Percentiles rank a stretch among this genome's conserved stretches.
phyloP scores from a whole-genome alignment of 768 basidiomycete genomes.

The Saitozyma podzolica region DNA sequence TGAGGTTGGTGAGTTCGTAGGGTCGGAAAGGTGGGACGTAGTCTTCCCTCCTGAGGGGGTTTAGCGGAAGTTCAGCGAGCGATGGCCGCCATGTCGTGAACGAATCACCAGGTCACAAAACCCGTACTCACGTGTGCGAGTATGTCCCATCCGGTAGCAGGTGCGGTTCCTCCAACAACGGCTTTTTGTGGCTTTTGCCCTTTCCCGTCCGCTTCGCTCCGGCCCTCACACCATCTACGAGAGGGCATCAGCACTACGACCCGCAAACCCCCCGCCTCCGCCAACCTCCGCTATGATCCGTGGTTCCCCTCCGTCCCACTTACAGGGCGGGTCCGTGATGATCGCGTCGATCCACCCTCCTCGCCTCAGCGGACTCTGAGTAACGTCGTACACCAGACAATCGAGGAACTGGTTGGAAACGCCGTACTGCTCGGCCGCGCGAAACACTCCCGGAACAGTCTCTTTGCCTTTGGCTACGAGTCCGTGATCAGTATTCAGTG shows the following conservation, averaged over 20 bases:
- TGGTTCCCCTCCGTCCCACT: slow-evolving; percentile 3
- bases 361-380: slow-evolving; percentile 80
- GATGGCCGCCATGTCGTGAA: not conserved
- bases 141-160: slow-evolving; percentile 49
- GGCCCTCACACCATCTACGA: slow-evolving; percentile 77
- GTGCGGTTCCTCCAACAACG: slow-evolving; percentile 42
- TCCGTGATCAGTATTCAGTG: not conserved
- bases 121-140: slow-evolving; percentile 52
- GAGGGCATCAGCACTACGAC: slow-evolving; percentile 3
- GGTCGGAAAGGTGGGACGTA: slow-evolving; percentile 89
- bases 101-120: not conserved
- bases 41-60: slow-evolving; percentile 58
- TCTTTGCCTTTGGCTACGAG: slow-evolving; percentile 27
- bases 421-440: slow-evolving; percentile 82
- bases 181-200: slow-evolving; percentile 29
- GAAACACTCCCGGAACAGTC: slow-evolving; percentile 66
- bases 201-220: slow-evolving; percentile 56
- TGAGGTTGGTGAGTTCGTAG: slow-evolving; percentile 84
- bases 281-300: not conserved
- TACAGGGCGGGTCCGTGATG: slow-evolving; percentile 91
- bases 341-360: slow-evolving; percentile 92
- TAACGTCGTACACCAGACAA: slow-evolving; percentile 89
- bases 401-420: slow-evolving; percentile 72
- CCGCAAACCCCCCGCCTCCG: no score
- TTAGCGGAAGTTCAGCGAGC: not conserved